Percentiles rank a stretch among this genome's conserved stretches.
phyloP scores from a whole-genome alignment of 2,329 filamentous ascomycete species.

The Byssothecium circinans region DNA sequence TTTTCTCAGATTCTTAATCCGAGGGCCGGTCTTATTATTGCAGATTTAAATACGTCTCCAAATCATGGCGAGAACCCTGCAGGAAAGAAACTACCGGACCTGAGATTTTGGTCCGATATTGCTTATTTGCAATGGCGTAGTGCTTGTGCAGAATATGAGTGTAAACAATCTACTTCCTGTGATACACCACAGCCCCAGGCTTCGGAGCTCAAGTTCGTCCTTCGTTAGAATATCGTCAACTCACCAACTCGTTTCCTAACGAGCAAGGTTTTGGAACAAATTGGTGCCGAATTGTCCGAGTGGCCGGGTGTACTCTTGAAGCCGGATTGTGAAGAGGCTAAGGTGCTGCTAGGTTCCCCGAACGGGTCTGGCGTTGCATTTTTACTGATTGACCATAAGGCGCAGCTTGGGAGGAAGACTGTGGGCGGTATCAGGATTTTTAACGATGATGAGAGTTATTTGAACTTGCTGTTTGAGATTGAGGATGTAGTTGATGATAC shows the following conservation, averaged over 20 bases:
- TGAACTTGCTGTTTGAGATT: neutral
- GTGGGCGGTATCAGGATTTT: neutral
- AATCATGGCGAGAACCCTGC: too few species aligned
- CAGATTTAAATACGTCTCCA: too few species aligned
- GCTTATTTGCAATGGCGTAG: neutral
- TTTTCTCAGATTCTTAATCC: too few species aligned
- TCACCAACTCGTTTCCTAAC: neutral
- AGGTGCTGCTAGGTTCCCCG: slow-evolving; percentile 1
- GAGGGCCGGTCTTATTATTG: too few species aligned
- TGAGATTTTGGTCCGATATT: neutral
- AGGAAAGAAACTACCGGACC: neutral
- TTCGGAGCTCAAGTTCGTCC: neutral
- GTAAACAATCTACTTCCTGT: neutral
- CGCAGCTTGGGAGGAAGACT: slow-evolving; percentile 1
- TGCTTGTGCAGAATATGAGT: neutral
- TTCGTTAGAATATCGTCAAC: neutral
- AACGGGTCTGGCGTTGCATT: slow-evolving; percentile 3
- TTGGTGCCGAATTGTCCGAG: neutral
- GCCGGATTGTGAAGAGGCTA: slow-evolving; percentile 1
- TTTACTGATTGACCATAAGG: slow-evolving; percentile 4
- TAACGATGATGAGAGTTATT: neutral
- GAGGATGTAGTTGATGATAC: neutral
- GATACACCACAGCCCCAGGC: neutral
- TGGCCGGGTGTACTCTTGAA: slow-evolving; percentile 3
- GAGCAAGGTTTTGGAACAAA: neutral